Percentiles rank a stretch among this genome's conserved stretches.
Evolutionary conservation across 495 filamentous ascomycete species (phyloP).

Genomic region (Penicillium crystallinum): DNA sequence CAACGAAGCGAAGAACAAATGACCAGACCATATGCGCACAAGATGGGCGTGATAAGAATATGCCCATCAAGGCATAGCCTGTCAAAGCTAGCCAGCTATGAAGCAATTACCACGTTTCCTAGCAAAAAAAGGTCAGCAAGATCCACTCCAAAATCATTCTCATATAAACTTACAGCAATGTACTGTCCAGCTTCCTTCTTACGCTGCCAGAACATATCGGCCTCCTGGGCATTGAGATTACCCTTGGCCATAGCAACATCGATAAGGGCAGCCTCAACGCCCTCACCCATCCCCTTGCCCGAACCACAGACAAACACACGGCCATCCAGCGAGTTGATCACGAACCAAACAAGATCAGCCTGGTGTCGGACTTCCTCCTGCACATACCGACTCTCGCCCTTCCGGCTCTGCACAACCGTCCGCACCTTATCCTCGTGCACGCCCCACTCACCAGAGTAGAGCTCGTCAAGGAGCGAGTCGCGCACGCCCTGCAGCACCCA

Average conservation of each 20-base stretch:
- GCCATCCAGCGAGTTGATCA: constrained; percentile 89
- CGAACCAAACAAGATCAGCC: constrained; percentile 93
- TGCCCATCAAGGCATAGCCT: neutral
- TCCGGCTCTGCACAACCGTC: constrained; percentile 82
- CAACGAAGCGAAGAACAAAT: neutral
- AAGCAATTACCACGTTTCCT: constrained; percentile 36
- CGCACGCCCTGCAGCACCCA: constrained; percentile 98
- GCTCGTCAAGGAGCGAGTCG: constrained; percentile 85
- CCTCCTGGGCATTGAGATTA: constrained; percentile 66
- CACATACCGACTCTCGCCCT: constrained; percentile 72
- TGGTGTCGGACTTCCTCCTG: constrained; percentile 83
- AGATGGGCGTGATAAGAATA: neutral
- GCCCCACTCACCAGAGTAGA: constrained; percentile 95
- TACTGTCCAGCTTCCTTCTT: constrained; percentile 85
- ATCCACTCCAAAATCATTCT: neutral
- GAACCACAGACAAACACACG: constrained; percentile 94
- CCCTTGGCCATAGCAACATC: constrained; percentile 80
- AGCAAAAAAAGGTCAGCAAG: constrained; percentile 7
- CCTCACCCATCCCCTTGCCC: constrained; percentile 94
- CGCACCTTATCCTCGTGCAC: constrained; percentile 90
- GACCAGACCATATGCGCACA: neutral
- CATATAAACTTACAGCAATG: constrained; percentile 73
- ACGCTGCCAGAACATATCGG: constrained; percentile 68
- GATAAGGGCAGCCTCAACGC: constrained; percentile 76
- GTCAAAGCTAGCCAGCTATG: neutral